Evolutionary conservation across 208 protist genomes (phyloP).

Genomic region (Trichomonas tenax): DNA sequence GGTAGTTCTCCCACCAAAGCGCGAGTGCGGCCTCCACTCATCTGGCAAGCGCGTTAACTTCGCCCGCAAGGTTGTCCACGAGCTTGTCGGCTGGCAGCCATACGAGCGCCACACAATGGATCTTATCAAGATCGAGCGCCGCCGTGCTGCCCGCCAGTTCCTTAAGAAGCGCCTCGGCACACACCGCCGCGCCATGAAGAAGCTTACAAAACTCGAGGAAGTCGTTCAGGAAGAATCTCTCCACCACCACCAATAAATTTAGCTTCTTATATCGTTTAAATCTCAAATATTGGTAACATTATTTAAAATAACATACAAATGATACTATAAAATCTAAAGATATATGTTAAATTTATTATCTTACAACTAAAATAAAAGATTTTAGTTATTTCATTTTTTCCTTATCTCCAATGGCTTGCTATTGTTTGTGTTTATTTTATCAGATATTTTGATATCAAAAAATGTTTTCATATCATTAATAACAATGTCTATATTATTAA

Average conservation of each 20-base stretch:
- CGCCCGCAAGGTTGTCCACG: neutral
- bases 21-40: neutral
- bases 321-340: too few species aligned
- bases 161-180: conserved; percentile 18
- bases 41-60: neutral
- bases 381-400: too few species aligned
- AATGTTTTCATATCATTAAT: too few species aligned
- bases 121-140: neutral
- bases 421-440: too few species aligned
- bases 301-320: too few species aligned
- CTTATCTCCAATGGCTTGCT: too few species aligned
- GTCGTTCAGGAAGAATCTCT: neutral
- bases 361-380: too few species aligned
- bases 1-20: neutral
- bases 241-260: conserved; percentile 1
- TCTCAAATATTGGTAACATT: too few species aligned
- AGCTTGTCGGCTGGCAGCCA: neutral
- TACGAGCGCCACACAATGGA: conserved; percentile 9
- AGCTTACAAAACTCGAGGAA: neutral
- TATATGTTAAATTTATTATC: too few species aligned
- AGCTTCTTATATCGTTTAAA: too few species aligned
- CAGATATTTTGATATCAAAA: too few species aligned
- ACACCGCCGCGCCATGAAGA: conserved; percentile 4
- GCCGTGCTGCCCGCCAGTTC: neutral
- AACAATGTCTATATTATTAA: too few species aligned